Evolutionary conservation across 192 early-diverging fungal genomes (phyloP), one percentile per base, ranked within the genome.

Genomic region (Gonapodya prolifera): DNA sequence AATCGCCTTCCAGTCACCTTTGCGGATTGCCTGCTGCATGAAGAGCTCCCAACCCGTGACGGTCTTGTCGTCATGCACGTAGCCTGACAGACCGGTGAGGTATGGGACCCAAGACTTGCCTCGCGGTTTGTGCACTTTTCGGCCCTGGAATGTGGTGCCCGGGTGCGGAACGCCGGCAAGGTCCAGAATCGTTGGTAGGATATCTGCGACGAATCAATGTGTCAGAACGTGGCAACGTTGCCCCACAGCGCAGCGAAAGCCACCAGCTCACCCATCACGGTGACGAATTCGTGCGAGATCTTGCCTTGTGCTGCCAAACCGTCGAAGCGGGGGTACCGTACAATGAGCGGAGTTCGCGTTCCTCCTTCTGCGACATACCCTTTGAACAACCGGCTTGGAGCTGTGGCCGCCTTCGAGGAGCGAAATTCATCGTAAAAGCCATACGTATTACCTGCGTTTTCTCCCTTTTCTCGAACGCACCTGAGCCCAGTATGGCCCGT

Each of bases 31-130:
- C 71, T 73, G 71, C 71, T 30, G 16, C 16, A 18, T 8, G 31
- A 73, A 73, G 28, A 73, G 16, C 71, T 73, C 71, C 71, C 71
- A 73, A 18, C 71, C 71, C 18, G 71, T 73, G 71, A 73, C 71
- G 2, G 71, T 73, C 31, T 73, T 73, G 71, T 73, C 71, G 71
- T 73, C 71, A 32, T 73, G 71, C 8, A 73, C 32, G 8, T 18
- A 30, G 31, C 8, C 31, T 13, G 18, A 32, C 16, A 2, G 18
- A 32, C 71, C 71, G 18, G 71, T 32, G 28, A 73, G 71, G 31
- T 73, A 32, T 32, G 28, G 28, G 28, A 73, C 71, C 71, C 71
- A 73, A 18, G 71, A 73, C 31, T 73, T 73, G 71, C 71, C 71
- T 2, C 71, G 71, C 18, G 71, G 71, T 29, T 73, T 32, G 71